These are phyloP conservation scores for Lepidium aucheri DNA, from an alignment of 345 rosid genomes.

Conservation along the genomic window DNA sequence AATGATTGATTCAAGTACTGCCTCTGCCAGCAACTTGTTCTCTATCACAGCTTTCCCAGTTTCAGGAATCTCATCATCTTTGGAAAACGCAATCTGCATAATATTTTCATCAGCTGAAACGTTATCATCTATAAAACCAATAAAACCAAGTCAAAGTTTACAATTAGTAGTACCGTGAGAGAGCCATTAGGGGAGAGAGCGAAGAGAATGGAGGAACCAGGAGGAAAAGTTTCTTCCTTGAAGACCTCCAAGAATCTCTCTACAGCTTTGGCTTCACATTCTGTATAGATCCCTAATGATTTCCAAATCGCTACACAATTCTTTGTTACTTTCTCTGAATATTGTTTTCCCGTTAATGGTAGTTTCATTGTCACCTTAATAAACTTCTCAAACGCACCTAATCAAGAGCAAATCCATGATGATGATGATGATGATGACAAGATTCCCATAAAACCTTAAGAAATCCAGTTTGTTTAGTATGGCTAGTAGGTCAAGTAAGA, in stretches of 20 bases:
- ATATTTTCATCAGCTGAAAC: not conserved
- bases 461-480: not conserved
- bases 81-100: conserved; percentile 60
- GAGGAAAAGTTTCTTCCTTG: conserved; percentile 56
- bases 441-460: too few relatives aligned
- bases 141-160: not conserved
- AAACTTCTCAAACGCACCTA: conserved; percentile 64
- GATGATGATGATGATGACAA: too few relatives aligned
- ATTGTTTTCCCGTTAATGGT: conserved; percentile 62
- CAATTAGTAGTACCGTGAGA: conserved; percentile 34
- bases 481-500: not conserved
- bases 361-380: conserved; percentile 49
- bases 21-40: conserved; percentile 55
- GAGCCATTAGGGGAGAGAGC: conserved; percentile 49
- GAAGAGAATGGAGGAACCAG: conserved; percentile 67
- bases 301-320: conserved; percentile 72
- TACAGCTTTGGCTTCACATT: conserved; percentile 64
- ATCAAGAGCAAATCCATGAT: not conserved
- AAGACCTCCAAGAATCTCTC: conserved; percentile 48
- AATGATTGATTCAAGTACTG: conserved; percentile 61
- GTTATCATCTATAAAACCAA: too few relatives aligned
- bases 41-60: conserved; percentile 41
- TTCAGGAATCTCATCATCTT: conserved; percentile 51
- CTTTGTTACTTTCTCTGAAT: conserved; percentile 66
- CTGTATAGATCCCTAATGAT: conserved; percentile 57